These are phyloP conservation scores for Urochloa ruziziensis DNA, from an alignment of 176 grass and related monocot genomes.

Conservation along the genomic window DNA sequence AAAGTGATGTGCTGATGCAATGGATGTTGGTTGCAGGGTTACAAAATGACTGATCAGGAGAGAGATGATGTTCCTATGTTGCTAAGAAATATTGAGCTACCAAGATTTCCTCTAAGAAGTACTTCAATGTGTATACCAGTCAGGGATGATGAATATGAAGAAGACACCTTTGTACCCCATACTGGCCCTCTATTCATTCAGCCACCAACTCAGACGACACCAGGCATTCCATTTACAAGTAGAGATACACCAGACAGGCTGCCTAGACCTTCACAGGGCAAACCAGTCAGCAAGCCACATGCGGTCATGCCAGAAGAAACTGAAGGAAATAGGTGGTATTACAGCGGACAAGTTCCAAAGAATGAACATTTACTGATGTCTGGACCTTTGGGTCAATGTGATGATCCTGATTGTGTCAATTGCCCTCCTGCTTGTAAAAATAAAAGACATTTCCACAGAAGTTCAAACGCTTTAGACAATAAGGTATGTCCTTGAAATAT, in stretches of 20 bases:
- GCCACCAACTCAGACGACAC: constrained; percentile 31
- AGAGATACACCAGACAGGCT: constrained; percentile 47
- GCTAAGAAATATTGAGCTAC: constrained; percentile 60
- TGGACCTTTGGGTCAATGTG: constrained; percentile 83
- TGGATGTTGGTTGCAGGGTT: constrained; percentile 31
- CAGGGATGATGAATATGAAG: constrained; percentile 48
- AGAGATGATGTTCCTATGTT: constrained; percentile 75
- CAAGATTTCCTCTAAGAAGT: constrained; percentile 66
- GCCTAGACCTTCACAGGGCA: constrained; percentile 32
- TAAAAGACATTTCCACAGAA: constrained; percentile 50
- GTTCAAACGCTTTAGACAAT: constrained; percentile 53
- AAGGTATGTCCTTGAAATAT: constrained; percentile 49
- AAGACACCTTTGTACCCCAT: constrained; percentile 53
- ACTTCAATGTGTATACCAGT: constrained; percentile 83
- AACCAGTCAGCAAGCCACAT: constrained; percentile 48
- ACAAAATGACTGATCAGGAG: constrained; percentile 66
- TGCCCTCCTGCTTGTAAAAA: constrained; percentile 87
- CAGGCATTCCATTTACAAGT: constrained; percentile 34
- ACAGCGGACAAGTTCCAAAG: constrained; percentile 36
- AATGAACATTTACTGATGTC: constrained; percentile 92
- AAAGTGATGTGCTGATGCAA: neutral
- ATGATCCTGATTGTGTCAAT: constrained; percentile 82
- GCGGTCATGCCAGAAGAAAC: constrained; percentile 58
- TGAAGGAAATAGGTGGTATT: constrained; percentile 43
- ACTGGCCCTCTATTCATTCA: constrained; percentile 68